Base-by-base conservation (phyloP, 305 asterid species). In the Stenogyne calaminthoides region DNA sequence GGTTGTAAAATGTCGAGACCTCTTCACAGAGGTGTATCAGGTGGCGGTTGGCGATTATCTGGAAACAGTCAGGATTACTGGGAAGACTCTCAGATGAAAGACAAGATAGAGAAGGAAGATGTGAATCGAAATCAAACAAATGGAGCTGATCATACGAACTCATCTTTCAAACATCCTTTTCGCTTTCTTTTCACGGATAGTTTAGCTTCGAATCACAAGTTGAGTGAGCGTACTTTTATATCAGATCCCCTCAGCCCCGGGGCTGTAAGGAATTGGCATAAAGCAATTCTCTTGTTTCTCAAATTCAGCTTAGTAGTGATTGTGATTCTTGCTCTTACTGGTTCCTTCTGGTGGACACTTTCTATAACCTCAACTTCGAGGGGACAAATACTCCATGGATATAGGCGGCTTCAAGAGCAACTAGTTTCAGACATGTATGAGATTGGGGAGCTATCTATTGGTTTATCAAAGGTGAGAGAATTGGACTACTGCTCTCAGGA, bases 301-400 rank as follows among this genome's bases (percentile, higher is more conserved):
- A 90, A 82, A 75, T 77, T 86, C 73, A 90, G 97, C 83, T 87
- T 95, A 75, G 87, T 88, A 18, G 81, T 81, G 72, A 84, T 92
- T 76, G 87, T 92, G 37, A 67, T 90, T 86, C 88, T 95, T 82
- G 96, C 99, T 66, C 86, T 95, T 67, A 84, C 86, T 37, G 96
- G 91, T 78, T 95, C 98, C 46, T 89, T 89, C 77, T 92, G 96
- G 96, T 95, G 99, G 99, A 86, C 98, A 18, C 78, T 95, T 46
- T 87, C 96, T 3, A 88, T 95, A 73, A 88, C 98, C 34, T 80
- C 89, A 22, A 77, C 82, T 4, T 76, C 96, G 8, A 88, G 96
- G 78, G 96, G 90, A 71, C 89, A 89, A 51, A 82, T 90, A 71
- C 83, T 84, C 69, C 88, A 82, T 37, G 96, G 98, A 20, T 92